A percentile compares a stretch with the other conserved stretches of the same genome.
phyloP scores from a whole-genome alignment of 2,329 filamentous ascomycete species.

The Colletotrichum sp. region DNA sequence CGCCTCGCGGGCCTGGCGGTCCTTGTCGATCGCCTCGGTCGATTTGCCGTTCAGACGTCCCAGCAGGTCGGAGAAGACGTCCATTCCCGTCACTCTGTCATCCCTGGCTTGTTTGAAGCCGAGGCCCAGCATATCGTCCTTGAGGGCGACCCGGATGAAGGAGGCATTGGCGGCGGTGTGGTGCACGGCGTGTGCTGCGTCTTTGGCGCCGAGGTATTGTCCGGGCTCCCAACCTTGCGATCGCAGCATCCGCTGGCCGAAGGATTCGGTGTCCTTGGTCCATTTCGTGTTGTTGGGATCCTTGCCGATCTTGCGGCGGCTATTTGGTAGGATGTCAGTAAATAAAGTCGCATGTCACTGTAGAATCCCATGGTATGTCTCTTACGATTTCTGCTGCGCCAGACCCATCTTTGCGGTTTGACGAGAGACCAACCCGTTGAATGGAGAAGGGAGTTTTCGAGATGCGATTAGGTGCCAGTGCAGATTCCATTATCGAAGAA shows the following conservation, averaged over 20 bases:
- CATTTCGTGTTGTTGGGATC: slow-evolving; percentile 98
- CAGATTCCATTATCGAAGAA: slow-evolving; percentile 14
- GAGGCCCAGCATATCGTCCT: slow-evolving; percentile 90
- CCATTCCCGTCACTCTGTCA: slow-evolving; percentile 82
- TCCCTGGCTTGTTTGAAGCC: slow-evolving; percentile 80
- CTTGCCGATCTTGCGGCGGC: slow-evolving; percentile 73
- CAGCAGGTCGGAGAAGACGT: slow-evolving; percentile 84
- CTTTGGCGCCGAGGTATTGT: slow-evolving; percentile 77
- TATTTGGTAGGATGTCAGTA: slow-evolving; percentile 19
- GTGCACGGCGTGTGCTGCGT: slow-evolving; percentile 75
- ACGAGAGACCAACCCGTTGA: neutral
- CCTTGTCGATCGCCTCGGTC: slow-evolving; percentile 72
- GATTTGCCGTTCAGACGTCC: slow-evolving; percentile 89
- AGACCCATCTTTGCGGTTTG: slow-evolving; percentile 22
- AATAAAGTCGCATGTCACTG: neutral
- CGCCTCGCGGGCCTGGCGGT: slow-evolving; percentile 71
- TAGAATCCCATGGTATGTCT: neutral
- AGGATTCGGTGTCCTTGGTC: slow-evolving; percentile 80
- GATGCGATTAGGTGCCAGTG: slow-evolving; percentile 13
- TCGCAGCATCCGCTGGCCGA: slow-evolving; percentile 88
- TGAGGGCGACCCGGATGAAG: slow-evolving; percentile 83
- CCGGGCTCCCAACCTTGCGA: slow-evolving; percentile 92
- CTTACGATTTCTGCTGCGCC: slow-evolving; percentile 20
- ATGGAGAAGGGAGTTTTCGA: slow-evolving; percentile 5
- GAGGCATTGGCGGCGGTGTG: slow-evolving; percentile 83